Evolutionary conservation across 2,329 filamentous ascomycete genomes (phyloP), one percentile per base, ranked within the genome.

Genomic region (Immersiporthe knoxdaviesiana): DNA sequence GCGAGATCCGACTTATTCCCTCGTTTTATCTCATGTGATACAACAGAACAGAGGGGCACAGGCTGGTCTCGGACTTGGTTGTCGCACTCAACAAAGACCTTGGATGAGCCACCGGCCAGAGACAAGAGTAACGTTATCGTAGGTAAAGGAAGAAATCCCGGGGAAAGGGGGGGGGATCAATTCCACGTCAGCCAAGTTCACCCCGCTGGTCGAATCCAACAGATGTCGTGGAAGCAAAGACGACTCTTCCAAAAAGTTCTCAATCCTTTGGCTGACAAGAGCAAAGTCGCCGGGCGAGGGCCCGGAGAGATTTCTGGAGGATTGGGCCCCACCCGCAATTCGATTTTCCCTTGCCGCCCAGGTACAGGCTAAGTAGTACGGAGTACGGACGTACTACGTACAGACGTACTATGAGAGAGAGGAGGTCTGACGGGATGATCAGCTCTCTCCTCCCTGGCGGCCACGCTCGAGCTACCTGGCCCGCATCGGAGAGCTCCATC

Each of bases 401-500:
- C n/a, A n/a, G n/a, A n/a, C n/a, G n/a, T n/a, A n/a, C n/a, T n/a
- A n/a, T n/a, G n/a, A n/a, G n/a, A n/a, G n/a, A 16, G 44, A 47
- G 27, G 8, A 27, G 24, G 10, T 24, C 50, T 52, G 50, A 14
- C 50, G n/a, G 50, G 11, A 2, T 18, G 11, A 2, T 18, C 24
- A 21, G 44, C 52, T 56, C 24, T 56, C 24, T 5, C 24, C 24
- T 56, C 24, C 14, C 24, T 30, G 14, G 52, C 14, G 52, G 24
- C 52, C 52, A 56, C 52, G 1, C 35, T 37, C 35, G 14, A 27
- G n/a, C n/a, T 10, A 35, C n/a, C 35, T 37, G 59, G 37, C 37
- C 59, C 59, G 59, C 16, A 44, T 37, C 59, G 59, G 59, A 24
- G 35, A 62, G 59, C 59, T 62, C 14, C 59, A 62, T 37, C 59